Conservation (phyloP, 371 early-diverging fungal species). For the Circinella minor region DNA sequence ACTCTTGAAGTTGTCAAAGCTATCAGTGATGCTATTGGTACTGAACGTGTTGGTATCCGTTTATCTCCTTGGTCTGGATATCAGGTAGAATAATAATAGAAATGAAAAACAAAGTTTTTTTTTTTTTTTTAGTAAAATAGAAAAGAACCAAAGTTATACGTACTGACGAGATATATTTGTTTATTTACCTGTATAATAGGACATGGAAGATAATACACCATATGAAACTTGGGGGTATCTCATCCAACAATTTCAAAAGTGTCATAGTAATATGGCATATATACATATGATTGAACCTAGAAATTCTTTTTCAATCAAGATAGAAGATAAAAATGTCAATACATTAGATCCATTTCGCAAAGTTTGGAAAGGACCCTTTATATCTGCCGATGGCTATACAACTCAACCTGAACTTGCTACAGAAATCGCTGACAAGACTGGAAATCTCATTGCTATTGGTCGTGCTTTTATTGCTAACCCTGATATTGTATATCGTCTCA, state of each 20-base stretch:
- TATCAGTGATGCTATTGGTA: constrained; percentile 24
- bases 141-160: no score
- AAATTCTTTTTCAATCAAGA: constrained; percentile 17
- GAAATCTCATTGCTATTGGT: constrained; percentile 36
- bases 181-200: constrained; percentile 3
- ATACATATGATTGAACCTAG: constrained; percentile 42
- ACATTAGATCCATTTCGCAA: constrained; percentile 32
- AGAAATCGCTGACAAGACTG: constrained; percentile 28
- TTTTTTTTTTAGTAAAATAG: not conserved
- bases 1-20: constrained; percentile 45
- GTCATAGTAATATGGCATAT: constrained; percentile 32
- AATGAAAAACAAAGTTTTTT: not conserved
- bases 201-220: constrained; percentile 36
- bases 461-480: constrained; percentile 45
- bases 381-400: constrained; percentile 34
- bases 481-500: constrained; percentile 34
- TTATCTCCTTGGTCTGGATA: constrained; percentile 27
- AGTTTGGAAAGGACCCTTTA: constrained; percentile 36
- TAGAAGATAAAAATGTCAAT: constrained; percentile 14
- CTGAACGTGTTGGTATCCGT: constrained; percentile 22
- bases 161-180: not conserved
- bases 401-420: constrained; percentile 20
- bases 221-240: constrained; percentile 40
- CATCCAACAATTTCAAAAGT: constrained; percentile 23
- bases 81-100: not conserved